These are phyloP conservation scores for Phialemoniopsis sp. DNA, from an alignment of 2,329 filamentous ascomycete genomes.

Conservation along the genomic window DNA sequence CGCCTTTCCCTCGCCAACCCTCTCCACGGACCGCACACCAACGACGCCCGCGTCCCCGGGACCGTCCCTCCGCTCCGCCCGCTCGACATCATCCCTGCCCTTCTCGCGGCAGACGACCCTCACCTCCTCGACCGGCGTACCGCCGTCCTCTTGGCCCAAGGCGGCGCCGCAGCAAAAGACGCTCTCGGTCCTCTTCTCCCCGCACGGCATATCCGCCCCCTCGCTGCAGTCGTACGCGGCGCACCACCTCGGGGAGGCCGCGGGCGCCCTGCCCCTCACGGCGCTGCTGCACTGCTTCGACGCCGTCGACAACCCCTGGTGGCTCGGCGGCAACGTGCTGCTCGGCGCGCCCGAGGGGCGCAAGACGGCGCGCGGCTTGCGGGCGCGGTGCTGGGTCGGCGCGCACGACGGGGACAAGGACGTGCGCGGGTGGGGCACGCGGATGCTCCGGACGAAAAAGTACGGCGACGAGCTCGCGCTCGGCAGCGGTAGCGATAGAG, in stretches of 20 bases:
- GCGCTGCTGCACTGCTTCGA: slow-evolving; percentile 63
- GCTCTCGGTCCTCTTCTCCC: slow-evolving; percentile 60
- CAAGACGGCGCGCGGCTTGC: slow-evolving; percentile 48
- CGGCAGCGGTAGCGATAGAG: slow-evolving; percentile 1
- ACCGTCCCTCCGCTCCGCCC: slow-evolving; percentile 16
- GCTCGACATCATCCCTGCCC: slow-evolving; percentile 26
- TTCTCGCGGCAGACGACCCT: slow-evolving; percentile 10
- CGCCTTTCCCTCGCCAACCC: not conserved
- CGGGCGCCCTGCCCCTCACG: slow-evolving; percentile 54
- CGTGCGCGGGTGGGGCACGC: slow-evolving; percentile 45
- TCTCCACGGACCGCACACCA: not conserved
- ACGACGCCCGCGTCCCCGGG: not conserved
- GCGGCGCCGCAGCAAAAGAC: slow-evolving; percentile 21
- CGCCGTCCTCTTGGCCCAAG: slow-evolving; percentile 23
- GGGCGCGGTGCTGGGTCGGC: slow-evolving; percentile 55
- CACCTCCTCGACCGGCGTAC: slow-evolving; percentile 6
- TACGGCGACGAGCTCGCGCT: slow-evolving; percentile 23
- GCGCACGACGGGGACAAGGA: slow-evolving; percentile 59
- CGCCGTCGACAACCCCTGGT: slow-evolving; percentile 54
- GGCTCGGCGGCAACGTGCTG: slow-evolving; percentile 55
- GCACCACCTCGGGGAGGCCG: slow-evolving; percentile 49
- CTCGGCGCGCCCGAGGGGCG: slow-evolving; percentile 52
- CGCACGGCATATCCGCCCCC: slow-evolving; percentile 55
- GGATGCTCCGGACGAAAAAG: slow-evolving; percentile 40
- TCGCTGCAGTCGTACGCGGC: slow-evolving; percentile 51